Evolutionary conservation across 2,329 filamentous ascomycete species (phyloP).

Genomic region (Sporothrix inflata): DNA sequence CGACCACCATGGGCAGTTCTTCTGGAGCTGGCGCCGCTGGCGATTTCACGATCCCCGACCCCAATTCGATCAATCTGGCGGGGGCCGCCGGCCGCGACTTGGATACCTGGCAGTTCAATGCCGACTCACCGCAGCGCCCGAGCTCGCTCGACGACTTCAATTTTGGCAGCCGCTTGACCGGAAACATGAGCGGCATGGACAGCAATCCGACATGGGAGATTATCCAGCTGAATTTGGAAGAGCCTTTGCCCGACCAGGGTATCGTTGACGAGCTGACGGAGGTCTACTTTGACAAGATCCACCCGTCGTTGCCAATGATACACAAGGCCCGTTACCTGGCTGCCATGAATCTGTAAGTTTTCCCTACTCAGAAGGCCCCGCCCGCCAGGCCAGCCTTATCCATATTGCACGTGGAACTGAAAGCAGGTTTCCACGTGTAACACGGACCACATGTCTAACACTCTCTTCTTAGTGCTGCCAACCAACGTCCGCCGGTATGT

Average conservation of each 20-base stretch:
- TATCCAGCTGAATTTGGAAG: conserved; percentile 62
- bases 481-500: conserved; percentile 82
- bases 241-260: conserved; percentile 61
- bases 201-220: conserved; percentile 78
- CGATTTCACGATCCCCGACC: conserved; percentile 50
- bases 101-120: conserved; percentile 60
- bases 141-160: conserved; percentile 60
- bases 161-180: conserved; percentile 53
- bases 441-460: conserved; percentile 1
- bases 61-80: conserved; percentile 49
- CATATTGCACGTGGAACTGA: not conserved
- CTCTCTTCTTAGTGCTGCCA: conserved; percentile 45
- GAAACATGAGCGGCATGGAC: conserved; percentile 55
- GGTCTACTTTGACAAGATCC: conserved; percentile 88
- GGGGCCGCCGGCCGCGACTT: conserved; percentile 49
- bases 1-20: conserved; percentile 9
- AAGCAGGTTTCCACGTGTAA: not conserved
- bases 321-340: conserved; percentile 86
- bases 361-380: not conserved
- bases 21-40: conserved; percentile 37
- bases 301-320: conserved; percentile 84
- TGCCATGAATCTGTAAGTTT: conserved; percentile 75
- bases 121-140: conserved; percentile 55
- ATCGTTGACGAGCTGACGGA: conserved; percentile 84
- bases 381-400: not conserved